Conservation (phyloP, 164 flowering plant genomes). For the Nymphaea colorata region DNA sequence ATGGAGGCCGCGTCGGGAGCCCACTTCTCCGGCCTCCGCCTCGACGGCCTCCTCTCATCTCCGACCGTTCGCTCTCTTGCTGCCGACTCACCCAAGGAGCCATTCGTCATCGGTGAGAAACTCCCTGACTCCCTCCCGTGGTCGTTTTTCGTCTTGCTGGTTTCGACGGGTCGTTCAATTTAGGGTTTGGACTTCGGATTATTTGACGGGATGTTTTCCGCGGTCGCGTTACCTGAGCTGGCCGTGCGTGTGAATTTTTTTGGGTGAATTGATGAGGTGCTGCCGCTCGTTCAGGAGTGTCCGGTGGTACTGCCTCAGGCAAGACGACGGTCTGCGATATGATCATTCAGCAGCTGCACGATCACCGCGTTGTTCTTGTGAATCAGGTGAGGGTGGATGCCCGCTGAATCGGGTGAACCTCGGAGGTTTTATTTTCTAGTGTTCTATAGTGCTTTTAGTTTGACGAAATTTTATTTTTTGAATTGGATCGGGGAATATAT, state of each 20-base stretch:
- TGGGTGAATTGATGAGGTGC: not conserved
- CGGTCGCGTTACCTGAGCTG: not conserved
- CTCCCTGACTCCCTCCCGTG: not conserved
- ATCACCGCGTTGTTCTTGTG: slow-evolving; percentile 91
- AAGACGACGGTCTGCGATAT: slow-evolving; percentile 94
- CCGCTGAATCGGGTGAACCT: too few relatives aligned
- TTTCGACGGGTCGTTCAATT: not conserved
- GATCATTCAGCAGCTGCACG: slow-evolving; percentile 97
- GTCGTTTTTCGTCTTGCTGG: not conserved
- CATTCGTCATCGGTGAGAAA: slow-evolving; percentile 72
- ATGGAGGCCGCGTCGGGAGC: slow-evolving; percentile 87
- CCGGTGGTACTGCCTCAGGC: slow-evolving; percentile 98
- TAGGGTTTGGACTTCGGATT: not conserved
- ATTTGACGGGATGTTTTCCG: not conserved
- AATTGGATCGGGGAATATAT: too few relatives aligned
- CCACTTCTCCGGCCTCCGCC: slow-evolving; percentile 87
- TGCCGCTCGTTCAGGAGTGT: slow-evolving; percentile 49
- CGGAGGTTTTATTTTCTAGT: too few relatives aligned
- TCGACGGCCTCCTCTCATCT: slow-evolving; percentile 40
- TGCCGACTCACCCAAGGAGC: slow-evolving; percentile 34
- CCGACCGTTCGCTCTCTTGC: slow-evolving; percentile 13
- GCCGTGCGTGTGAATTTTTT: not conserved
- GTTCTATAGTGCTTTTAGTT: too few relatives aligned
- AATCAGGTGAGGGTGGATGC: slow-evolving; percentile 48
- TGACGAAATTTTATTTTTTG: too few relatives aligned